phyloP scores from a whole-genome alignment of 768 basidiomycete species.

The Podaxis sp. region DNA sequence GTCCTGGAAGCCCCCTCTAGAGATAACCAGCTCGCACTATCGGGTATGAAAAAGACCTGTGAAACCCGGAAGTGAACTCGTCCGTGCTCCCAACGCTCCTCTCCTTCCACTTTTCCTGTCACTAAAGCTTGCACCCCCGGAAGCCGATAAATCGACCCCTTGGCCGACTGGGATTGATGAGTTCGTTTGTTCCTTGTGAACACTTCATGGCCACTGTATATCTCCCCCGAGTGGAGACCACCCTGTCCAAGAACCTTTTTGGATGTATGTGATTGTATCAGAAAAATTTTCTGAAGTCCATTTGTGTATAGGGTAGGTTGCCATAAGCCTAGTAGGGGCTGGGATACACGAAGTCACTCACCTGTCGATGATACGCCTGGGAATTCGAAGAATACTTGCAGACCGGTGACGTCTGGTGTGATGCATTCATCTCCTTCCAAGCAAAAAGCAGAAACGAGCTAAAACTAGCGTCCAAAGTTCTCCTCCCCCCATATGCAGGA shows the following conservation, averaged over 20 bases:
- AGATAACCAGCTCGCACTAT: not conserved
- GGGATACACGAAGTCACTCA: not conserved
- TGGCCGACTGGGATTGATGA: not conserved
- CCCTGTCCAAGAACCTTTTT: not conserved
- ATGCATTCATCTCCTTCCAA: not conserved
- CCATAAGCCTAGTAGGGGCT: not conserved
- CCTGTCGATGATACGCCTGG: not conserved
- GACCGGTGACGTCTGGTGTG: not conserved
- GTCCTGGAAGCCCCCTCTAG: not conserved
- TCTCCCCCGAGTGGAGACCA: not conserved
- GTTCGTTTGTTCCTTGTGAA: too few species aligned
- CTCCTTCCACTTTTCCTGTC: not conserved
- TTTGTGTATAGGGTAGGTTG: not conserved
- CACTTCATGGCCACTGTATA: too few species aligned
- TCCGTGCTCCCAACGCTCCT: not conserved
- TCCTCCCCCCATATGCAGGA: not conserved
- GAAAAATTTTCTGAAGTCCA: not conserved
- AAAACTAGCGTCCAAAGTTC: not conserved
- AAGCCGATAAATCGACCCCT: not conserved
- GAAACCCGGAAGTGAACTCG: not conserved
- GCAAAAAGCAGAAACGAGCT: not conserved
- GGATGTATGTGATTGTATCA: not conserved
- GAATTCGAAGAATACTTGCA: not conserved
- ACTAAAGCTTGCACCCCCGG: not conserved
- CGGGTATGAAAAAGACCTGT: not conserved